These are phyloP conservation scores for Penicillium janthinellum DNA, from an alignment of 2,329 filamentous ascomycete species.

Conservation along the genomic window DNA sequence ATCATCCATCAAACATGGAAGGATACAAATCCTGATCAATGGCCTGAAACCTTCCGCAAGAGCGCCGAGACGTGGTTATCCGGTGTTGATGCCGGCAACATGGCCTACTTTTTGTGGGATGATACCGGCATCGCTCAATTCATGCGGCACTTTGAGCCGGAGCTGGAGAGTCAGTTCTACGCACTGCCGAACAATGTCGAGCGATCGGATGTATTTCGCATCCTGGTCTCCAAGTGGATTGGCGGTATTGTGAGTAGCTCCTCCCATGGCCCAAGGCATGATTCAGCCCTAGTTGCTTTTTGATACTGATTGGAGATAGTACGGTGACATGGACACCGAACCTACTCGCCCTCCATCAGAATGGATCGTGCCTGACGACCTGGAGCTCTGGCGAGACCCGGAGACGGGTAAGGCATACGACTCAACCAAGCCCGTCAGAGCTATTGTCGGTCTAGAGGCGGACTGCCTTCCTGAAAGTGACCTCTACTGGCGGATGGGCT, in stretches of 20 bases:
- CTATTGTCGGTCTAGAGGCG: conserved; percentile 3
- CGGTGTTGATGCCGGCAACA: not conserved
- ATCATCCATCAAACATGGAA: conserved; percentile 8
- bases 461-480: not conserved
- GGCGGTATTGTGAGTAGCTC: conserved; percentile 1
- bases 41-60: conserved; percentile 2
- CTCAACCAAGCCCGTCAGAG: not conserved
- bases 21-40: not conserved
- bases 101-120: conserved; percentile 4
- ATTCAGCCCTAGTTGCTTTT: not conserved
- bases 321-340: conserved; percentile 4
- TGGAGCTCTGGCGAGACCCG: not conserved
- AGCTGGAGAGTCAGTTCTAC: conserved; percentile 2
- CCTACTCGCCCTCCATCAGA: not conserved
- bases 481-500: conserved; percentile 5
- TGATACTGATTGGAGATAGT: not conserved
- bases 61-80: conserved; percentile 1
- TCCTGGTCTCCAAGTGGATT: conserved; percentile 5
- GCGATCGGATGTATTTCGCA: conserved; percentile 6
- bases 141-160: conserved; percentile 2
- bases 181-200: conserved; percentile 2
- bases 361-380: not conserved
- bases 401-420: not conserved
- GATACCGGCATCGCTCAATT: conserved; percentile 1
- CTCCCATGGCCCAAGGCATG: too few relatives aligned